These are phyloP conservation scores for Geotrichum klebahnii DNA, from an alignment of 1,139 yeast genomes.

Conservation along the genomic window DNA sequence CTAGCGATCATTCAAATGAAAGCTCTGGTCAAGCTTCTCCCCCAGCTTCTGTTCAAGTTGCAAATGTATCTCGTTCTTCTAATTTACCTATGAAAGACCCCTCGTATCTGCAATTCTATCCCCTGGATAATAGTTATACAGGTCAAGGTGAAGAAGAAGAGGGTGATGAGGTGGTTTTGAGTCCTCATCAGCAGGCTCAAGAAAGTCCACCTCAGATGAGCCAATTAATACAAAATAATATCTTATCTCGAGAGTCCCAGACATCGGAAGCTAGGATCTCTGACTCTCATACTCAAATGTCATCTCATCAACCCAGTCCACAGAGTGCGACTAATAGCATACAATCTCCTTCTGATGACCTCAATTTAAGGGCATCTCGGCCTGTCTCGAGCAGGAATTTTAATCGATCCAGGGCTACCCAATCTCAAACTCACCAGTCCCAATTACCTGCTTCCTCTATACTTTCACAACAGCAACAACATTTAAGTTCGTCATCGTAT, in stretches of 20 bases:
- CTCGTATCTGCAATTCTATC: conserved; percentile 4
- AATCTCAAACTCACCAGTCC: conserved; percentile 1
- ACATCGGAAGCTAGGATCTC: not conserved
- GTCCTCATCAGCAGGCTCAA: not conserved
- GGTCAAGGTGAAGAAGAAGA: conserved; percentile 10
- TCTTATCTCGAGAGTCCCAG: not conserved
- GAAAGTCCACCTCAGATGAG: not conserved
- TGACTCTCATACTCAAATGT: not conserved
- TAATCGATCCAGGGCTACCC: not conserved
- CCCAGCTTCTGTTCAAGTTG: not conserved
- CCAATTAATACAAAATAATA: conserved; percentile 1
- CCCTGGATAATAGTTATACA: not conserved
- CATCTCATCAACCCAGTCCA: not conserved
- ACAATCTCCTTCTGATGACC: conserved; percentile 2
- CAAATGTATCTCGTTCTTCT: not conserved
- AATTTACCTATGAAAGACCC: not conserved
- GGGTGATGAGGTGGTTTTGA: not conserved
- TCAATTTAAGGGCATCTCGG: too few species aligned
- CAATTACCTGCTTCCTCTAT: conserved; percentile 6
- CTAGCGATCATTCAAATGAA: too few species aligned
- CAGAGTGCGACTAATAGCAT: conserved; percentile 3
- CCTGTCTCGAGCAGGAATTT: too few species aligned
- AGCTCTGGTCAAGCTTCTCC: not conserved
- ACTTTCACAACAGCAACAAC: conserved; percentile 11
- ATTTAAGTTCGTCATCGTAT: conserved; percentile 9